Conservation (phyloP, 768 basidiomycete species). For the Mycena kentingensis region DNA sequence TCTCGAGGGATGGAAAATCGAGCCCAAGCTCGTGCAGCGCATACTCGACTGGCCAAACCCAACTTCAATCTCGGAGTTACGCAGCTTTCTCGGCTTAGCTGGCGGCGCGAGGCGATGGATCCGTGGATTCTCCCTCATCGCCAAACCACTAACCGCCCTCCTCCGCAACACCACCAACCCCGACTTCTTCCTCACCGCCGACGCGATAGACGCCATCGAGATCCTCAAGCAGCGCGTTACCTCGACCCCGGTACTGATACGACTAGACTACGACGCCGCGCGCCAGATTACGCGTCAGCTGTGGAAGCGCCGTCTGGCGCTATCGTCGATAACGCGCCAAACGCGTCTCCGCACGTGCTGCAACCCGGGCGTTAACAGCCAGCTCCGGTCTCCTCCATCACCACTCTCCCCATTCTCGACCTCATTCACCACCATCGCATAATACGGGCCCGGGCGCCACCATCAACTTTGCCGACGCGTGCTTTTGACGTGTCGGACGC, state of each 20-base stretch:
- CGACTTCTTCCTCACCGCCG: slow-evolving; percentile 31
- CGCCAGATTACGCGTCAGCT: slow-evolving; percentile 4
- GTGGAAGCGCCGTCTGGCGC: no score
- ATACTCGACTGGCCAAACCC: slow-evolving; percentile 32
- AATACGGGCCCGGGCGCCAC: no score
- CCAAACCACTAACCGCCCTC: slow-evolving; percentile 28
- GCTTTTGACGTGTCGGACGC: no score
- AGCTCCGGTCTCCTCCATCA: no score
- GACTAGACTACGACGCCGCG: slow-evolving; percentile 34
- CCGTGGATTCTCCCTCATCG: slow-evolving; percentile 24
- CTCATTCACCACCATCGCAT: no score
- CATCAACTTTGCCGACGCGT: no score
- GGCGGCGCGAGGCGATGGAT: slow-evolving; percentile 31
- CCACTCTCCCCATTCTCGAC: no score
- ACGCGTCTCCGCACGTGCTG: no score
- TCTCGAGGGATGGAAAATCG: slow-evolving; percentile 31
- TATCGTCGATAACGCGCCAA: no score
- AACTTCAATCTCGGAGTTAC: slow-evolving; percentile 17
- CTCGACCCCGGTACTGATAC: slow-evolving; percentile 29
- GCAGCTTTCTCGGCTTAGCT: slow-evolving; percentile 27
- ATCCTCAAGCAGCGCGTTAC: slow-evolving; percentile 27
- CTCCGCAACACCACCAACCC: neutral
- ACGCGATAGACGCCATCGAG: slow-evolving; percentile 28
- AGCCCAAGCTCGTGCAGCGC: slow-evolving; percentile 25
- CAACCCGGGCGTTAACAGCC: no score